These are phyloP conservation scores for Solanum chmielewskii DNA, from an alignment of 257 asterid genomes.

Conservation along the genomic window DNA sequence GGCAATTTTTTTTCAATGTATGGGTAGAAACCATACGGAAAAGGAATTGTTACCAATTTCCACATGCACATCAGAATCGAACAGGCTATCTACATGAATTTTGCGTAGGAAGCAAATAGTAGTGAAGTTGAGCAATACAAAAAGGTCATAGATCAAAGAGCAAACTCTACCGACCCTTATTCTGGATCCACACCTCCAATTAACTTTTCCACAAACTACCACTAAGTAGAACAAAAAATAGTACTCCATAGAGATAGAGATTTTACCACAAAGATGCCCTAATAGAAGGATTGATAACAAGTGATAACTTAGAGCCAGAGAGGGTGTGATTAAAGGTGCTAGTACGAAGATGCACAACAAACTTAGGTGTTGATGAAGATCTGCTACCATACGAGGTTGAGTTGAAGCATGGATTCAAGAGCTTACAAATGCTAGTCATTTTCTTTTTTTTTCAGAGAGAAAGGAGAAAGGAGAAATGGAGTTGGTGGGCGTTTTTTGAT, in stretches of 20 bases:
- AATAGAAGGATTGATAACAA: conserved; percentile 11
- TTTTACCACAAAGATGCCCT: conserved; percentile 38
- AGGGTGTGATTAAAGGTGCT: conserved; percentile 1
- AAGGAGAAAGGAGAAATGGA: not conserved
- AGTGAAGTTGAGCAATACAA: not conserved
- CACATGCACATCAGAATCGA: not conserved
- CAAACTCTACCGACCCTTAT: not conserved
- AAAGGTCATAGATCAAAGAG: not conserved
- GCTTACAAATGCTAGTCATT: conserved; percentile 78
- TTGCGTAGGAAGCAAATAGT: not conserved
- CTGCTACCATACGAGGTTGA: conserved; percentile 1
- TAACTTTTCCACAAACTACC: not conserved
- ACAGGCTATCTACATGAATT: not conserved
- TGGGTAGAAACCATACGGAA: not conserved
- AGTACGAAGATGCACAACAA: conserved; percentile 28
- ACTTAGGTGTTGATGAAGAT: conserved; percentile 32
- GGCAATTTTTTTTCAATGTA: not conserved
- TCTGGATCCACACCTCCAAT: not conserved
- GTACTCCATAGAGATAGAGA: not conserved
- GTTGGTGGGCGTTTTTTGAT: not conserved
- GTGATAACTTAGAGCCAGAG: conserved; percentile 30
- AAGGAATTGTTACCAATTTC: not conserved
- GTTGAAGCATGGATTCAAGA: conserved; percentile 15
- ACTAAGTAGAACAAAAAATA: not conserved
- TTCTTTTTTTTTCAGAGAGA: not conserved